Evolutionary conservation across 2,329 filamentous ascomycete genomes (phyloP).

Genomic region (Sporothrix schenckii): DNA sequence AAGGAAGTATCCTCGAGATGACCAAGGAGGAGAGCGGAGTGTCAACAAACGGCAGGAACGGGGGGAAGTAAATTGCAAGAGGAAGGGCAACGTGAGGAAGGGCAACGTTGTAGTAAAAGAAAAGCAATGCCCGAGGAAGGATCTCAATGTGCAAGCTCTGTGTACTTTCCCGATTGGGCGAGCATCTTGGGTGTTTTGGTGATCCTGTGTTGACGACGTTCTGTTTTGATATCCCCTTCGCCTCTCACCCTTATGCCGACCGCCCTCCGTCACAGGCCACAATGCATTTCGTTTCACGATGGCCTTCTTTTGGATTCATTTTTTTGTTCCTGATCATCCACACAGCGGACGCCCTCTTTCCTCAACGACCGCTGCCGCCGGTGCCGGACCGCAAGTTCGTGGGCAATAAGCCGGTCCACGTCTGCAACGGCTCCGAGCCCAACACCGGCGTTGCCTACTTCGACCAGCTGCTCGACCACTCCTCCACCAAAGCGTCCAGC

Average conservation of each 20-base stretch:
- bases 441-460: conserved; percentile 27
- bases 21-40: background rate
- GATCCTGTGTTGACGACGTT: background rate
- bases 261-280: background rate
- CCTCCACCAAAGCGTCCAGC: background rate
- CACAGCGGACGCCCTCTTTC: background rate
- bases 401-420: background rate
- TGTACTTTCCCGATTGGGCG: background rate
- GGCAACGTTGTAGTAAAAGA: background rate
- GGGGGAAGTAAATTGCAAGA: background rate
- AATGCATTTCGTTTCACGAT: background rate
- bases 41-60: background rate
- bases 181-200: background rate
- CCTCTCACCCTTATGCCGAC: background rate
- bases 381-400: background rate
- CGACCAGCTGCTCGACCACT: conserved; percentile 31
- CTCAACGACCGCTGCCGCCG: background rate
- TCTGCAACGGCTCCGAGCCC: conserved; percentile 19
- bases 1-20: conserved; percentile 5
- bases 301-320: background rate
- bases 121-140: background rate
- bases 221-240: background rate
- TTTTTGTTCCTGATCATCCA: background rate
- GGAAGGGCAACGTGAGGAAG: background rate
- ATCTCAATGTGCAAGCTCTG: too few species aligned